A percentile compares a stretch with the other conserved stretches of the same genome.
These are phyloP conservation scores for Xylariaceae sp. DNA, from an alignment of 2,329 filamentous ascomycete species.

Conservation along the genomic window DNA sequence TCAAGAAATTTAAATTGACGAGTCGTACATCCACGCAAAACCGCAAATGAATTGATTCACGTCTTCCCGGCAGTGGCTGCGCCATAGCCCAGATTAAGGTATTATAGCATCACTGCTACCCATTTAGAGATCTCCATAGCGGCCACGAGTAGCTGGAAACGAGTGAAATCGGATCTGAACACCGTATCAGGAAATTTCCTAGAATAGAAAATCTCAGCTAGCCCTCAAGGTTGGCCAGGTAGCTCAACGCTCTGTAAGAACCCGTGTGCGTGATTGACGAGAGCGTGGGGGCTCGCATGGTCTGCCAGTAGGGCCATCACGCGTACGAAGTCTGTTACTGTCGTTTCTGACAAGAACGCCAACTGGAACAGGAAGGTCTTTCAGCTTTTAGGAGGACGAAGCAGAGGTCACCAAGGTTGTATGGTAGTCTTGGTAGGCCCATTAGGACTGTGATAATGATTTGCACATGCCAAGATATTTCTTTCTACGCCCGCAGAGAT, in stretches of 20 bases:
- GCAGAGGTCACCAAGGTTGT: background rate
- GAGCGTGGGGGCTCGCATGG: conserved; percentile 20
- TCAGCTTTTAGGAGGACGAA: conserved; percentile 1
- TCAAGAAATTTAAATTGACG: too few relatives aligned
- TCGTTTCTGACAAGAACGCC: conserved; percentile 11
- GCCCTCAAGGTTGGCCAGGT: background rate
- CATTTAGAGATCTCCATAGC: background rate
- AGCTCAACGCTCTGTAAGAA: background rate
- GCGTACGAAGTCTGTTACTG: conserved; percentile 5
- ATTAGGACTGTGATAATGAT: conserved; percentile 3
- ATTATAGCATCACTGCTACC: conserved; percentile 11
- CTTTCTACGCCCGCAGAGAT: conserved; percentile 8
- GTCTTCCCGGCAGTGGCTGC: conserved; percentile 1
- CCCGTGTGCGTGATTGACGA: conserved; percentile 19
- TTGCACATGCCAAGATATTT: conserved; percentile 5
- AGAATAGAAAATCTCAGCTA: background rate
- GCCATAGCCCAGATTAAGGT: conserved; percentile 21
- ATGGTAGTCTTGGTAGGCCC: background rate
- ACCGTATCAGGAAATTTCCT: background rate
- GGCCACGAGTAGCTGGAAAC: conserved; percentile 1
- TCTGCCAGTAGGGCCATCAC: too few relatives aligned
- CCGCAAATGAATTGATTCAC: background rate
- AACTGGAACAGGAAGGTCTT: conserved; percentile 26
- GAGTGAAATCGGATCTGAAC: background rate
- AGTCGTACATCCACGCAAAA: too few relatives aligned